A percentile compares a stretch with the other conserved stretches of the same genome.
Conservation (phyloP, 2,329 filamentous ascomycete species). For the Paramyrothecium sp. region DNA sequence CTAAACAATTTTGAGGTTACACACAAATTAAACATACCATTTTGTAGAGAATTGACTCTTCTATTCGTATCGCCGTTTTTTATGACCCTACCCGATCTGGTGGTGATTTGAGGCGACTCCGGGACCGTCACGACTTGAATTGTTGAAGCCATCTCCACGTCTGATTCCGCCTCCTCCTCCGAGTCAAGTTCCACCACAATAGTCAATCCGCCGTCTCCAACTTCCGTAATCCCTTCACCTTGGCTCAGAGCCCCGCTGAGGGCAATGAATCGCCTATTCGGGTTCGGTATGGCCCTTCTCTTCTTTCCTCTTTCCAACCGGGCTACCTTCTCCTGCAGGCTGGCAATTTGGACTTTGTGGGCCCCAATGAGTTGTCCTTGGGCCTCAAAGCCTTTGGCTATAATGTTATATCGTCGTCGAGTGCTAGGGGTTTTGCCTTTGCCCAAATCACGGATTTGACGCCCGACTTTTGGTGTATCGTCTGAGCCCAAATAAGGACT, state of each 20-base stretch:
- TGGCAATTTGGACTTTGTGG: conserved; percentile 3
- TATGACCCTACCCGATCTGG: neutral
- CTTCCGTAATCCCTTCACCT: neutral
- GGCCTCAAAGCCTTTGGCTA: conserved; percentile 1
- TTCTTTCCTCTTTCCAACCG: conserved; percentile 9
- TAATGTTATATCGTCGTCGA: neutral
- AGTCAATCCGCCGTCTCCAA: neutral
- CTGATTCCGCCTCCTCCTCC: neutral
- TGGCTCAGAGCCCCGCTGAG: conserved; percentile 4
- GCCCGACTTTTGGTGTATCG: conserved; percentile 8
- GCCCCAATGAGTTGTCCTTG: neutral
- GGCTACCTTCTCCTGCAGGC: conserved; percentile 8
- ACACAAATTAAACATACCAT: too few species aligned
- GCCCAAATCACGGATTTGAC: conserved; percentile 5
- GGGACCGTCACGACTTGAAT: neutral
- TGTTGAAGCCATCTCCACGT: neutral
- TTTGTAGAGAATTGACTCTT: neutral
- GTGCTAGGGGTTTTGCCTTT: neutral
- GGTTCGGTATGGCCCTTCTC: conserved; percentile 10
- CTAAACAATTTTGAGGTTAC: too few species aligned
- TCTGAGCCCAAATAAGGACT: conserved; percentile 8
- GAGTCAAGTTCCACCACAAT: conserved; percentile 1
- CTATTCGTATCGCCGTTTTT: neutral
- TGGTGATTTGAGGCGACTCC: neutral
- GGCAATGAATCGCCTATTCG: conserved; percentile 9